Evolutionary conservation across 148 eudicot genomes (phyloP).

Genomic region (Pouteria glomerata): DNA sequence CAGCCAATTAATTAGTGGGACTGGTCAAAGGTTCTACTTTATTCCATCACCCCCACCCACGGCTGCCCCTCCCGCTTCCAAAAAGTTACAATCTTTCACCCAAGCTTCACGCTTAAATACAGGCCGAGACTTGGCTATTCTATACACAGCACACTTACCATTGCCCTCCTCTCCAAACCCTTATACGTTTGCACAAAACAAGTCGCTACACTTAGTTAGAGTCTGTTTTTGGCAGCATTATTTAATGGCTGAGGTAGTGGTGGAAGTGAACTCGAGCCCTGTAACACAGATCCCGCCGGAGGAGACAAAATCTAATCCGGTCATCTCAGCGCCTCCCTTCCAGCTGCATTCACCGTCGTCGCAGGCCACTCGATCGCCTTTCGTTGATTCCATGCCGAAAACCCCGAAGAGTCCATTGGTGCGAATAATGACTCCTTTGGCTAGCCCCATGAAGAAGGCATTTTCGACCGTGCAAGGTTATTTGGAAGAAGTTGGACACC

Average conservation of each 20-base stretch:
- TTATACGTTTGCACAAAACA: too few species aligned
- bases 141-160: neutral
- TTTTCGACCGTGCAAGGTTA: slow-evolving; percentile 33
- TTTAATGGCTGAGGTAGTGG: neutral
- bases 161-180: too few species aligned
- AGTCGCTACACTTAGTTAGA: too few species aligned
- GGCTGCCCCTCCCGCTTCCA: too few species aligned
- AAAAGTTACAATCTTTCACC: too few species aligned
- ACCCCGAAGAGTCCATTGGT: slow-evolving; percentile 45
- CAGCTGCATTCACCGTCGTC: slow-evolving; percentile 1
- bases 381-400: neutral
- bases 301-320: neutral
- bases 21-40: too few species aligned
- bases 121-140: too few species aligned
- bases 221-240: too few species aligned
- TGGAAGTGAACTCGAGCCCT: slow-evolving; percentile 2
- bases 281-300: neutral
- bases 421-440: slow-evolving; percentile 19
- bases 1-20: too few species aligned
- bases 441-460: slow-evolving; percentile 8
- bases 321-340: slow-evolving; percentile 5
- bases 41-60: too few species aligned
- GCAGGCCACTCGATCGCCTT: neutral
- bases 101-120: neutral
- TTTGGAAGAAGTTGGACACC: slow-evolving; percentile 38